Evolutionary conservation across 345 rosid species (phyloP).

Genomic region (Toxicodendron radicans): DNA sequence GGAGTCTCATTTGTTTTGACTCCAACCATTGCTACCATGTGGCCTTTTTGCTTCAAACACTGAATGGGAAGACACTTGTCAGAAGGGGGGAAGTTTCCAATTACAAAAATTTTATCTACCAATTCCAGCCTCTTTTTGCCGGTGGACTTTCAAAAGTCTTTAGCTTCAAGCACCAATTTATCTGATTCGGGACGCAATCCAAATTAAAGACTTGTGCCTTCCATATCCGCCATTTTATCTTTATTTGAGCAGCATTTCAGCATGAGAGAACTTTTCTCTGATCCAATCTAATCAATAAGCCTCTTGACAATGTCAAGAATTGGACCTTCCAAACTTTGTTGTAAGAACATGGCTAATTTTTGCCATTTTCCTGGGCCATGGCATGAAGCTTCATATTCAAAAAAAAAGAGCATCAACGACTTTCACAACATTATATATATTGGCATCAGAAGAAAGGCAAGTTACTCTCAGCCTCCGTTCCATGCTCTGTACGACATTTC

Average conservation of each 20-base stretch:
- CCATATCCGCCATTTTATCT: no score
- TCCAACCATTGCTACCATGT: no score
- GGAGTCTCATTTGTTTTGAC: no score
- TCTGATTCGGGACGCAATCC: no score
- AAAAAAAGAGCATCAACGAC: slow-evolving; percentile 78
- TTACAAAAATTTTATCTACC: no score
- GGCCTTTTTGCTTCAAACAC: no score
- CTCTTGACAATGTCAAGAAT: slow-evolving; percentile 77
- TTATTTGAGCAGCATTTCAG: slow-evolving; percentile 82
- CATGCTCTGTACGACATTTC: slow-evolving; percentile 75
- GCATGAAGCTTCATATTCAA: slow-evolving; percentile 72
- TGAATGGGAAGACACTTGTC: no score
- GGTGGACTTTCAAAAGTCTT: no score
- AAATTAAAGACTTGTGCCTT: no score
- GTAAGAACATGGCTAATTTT: slow-evolving; percentile 79
- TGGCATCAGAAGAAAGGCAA: slow-evolving; percentile 84
- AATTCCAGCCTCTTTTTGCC: no score
- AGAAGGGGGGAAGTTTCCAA: no score
- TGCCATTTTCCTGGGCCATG: slow-evolving; percentile 96
- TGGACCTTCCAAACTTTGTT: slow-evolving; percentile 96
- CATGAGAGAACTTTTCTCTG: slow-evolving; percentile 76
- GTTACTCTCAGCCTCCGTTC: slow-evolving; percentile 89
- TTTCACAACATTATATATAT: slow-evolving; percentile 72
- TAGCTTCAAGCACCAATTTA: no score
- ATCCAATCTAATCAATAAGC: slow-evolving; percentile 71